Evolutionary conservation across 805 yeast genomes (phyloP).

Genomic region (Cyberlindnera mrakii): DNA sequence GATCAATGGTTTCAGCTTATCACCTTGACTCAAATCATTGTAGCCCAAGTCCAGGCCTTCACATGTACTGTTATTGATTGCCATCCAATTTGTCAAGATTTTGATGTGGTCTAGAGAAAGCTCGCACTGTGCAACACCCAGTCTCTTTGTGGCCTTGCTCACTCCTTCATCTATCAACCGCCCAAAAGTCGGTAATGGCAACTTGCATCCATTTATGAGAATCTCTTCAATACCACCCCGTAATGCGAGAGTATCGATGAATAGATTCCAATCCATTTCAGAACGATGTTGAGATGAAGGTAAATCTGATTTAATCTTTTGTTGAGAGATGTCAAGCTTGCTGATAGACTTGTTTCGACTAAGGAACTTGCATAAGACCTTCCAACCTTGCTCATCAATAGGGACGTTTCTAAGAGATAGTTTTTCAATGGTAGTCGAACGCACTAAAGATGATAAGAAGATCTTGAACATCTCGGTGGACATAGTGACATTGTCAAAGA

Average conservation of each 20-base stretch:
- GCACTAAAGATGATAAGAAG: slow-evolving; percentile 62
- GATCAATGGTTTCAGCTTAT: slow-evolving; percentile 23
- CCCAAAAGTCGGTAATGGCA: slow-evolving; percentile 50
- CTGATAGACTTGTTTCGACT: slow-evolving; percentile 52
- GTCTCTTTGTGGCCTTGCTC: slow-evolving; percentile 42
- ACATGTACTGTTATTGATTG: slow-evolving; percentile 32
- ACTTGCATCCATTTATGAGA: slow-evolving; percentile 71
- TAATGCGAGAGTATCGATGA: slow-evolving; percentile 60
- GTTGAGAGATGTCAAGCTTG: slow-evolving; percentile 67
- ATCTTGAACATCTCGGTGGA: slow-evolving; percentile 72
- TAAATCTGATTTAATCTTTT: slow-evolving; percentile 33
- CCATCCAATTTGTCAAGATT: slow-evolving; percentile 54
- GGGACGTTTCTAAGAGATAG: slow-evolving; percentile 75
- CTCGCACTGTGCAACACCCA: slow-evolving; percentile 77
- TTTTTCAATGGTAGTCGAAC: slow-evolving; percentile 62
- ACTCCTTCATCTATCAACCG: slow-evolving; percentile 53
- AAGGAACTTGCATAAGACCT: slow-evolving; percentile 66
- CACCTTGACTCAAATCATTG: slow-evolving; percentile 48
- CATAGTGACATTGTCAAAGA: slow-evolving; percentile 73
- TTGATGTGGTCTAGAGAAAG: slow-evolving; percentile 53
- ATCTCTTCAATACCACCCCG: slow-evolving; percentile 79
- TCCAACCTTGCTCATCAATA: slow-evolving; percentile 72
- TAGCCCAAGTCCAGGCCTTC: slow-evolving; percentile 81
- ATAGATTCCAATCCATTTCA: slow-evolving; percentile 76
- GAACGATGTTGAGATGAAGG: slow-evolving; percentile 43